A percentile compares a stretch with the other conserved stretches of the same genome.
Evolutionary conservation across 257 asterid genomes (phyloP).

Genomic region (Lycium ferocissimum): DNA sequence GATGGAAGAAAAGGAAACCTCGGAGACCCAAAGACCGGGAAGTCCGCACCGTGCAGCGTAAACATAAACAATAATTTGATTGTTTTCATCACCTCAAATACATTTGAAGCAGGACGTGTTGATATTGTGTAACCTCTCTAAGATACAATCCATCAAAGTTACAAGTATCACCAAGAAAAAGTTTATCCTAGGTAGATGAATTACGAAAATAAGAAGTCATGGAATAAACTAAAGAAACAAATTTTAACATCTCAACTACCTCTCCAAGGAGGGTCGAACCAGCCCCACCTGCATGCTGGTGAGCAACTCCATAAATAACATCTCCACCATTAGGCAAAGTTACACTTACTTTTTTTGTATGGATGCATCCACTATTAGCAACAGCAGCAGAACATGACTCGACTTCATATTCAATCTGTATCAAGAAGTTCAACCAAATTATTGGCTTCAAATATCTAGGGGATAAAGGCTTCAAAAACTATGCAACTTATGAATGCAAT

Average conservation of each 20-base stretch:
- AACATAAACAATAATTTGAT: neutral
- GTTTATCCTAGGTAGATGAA: neutral
- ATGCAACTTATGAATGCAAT: neutral
- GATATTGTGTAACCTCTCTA: neutral
- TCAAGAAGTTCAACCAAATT: constrained; percentile 31
- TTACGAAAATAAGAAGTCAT: neutral
- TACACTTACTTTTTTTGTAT: constrained; percentile 43
- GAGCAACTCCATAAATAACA: constrained; percentile 75
- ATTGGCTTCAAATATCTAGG: neutral
- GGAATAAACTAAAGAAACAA: neutral
- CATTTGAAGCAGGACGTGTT: constrained; percentile 20
- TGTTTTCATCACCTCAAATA: neutral
- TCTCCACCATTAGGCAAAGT: constrained; percentile 66
- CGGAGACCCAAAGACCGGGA: neutral
- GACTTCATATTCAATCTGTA: constrained; percentile 66
- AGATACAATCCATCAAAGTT: neutral
- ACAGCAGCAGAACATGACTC: constrained; percentile 47
- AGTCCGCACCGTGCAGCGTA: neutral
- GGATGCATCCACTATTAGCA: constrained; percentile 47
- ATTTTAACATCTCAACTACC: constrained; percentile 45
- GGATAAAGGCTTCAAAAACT: neutral
- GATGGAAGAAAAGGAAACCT: neutral
- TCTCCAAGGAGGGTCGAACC: constrained; percentile 67
- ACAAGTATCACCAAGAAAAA: neutral
- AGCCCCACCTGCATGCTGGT: constrained; percentile 68